Base-by-base conservation (phyloP, 116 monocot species). In the Papilionanthe hybrid region DNA sequence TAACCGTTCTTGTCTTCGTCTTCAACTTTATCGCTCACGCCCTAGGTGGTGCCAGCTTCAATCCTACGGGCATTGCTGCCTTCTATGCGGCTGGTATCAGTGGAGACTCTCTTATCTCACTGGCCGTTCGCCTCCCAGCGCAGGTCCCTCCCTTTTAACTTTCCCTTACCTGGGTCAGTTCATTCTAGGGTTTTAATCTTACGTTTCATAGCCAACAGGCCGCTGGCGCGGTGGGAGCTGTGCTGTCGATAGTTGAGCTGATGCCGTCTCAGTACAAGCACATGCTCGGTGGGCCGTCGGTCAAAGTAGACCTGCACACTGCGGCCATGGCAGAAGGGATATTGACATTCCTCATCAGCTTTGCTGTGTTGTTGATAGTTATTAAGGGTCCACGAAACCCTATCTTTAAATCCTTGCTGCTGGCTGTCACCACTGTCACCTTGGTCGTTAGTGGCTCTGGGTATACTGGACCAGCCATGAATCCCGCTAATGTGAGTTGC, bases 391-490 rank as follows among this genome's bases (percentile, higher is more conserved):
- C 95, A 28, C 72, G 72, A 41, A 93, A 72, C 78, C 3, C 81
- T 5, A 2, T 95, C 27, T n/a, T 93, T 69, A 87, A 89, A 78
- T 71, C 79, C 9, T 81, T 84, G 77, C 44, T 95, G 89, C 45
- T 95, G 49, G 78, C 93, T 3, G 27, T 78, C 20, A 53, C 86
- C 43, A 95, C 91, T 9, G 79, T 95, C 27, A 73, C 77, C 0
- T 37, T 95, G 25, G 82, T 95, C 37, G 43, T 93, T 37, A 15
- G 82, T 7, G 95, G 95, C 2, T 49, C 85, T 17, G 81, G 81
- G n/a, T 95, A 92, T 68, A 91, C 95, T 0, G 95, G 95, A 22
- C 95, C 95, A 10, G 89, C 93, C 79, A 83, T 93, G 87, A 93
- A 93, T 79, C 93, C 93, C n/a, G 91, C 84, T 44, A 93, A 93